Evolutionary conservation across 2,329 filamentous ascomycete species (phyloP), one percentile per base, ranked within the genome.

Genomic region (Podosphaera fusca): DNA sequence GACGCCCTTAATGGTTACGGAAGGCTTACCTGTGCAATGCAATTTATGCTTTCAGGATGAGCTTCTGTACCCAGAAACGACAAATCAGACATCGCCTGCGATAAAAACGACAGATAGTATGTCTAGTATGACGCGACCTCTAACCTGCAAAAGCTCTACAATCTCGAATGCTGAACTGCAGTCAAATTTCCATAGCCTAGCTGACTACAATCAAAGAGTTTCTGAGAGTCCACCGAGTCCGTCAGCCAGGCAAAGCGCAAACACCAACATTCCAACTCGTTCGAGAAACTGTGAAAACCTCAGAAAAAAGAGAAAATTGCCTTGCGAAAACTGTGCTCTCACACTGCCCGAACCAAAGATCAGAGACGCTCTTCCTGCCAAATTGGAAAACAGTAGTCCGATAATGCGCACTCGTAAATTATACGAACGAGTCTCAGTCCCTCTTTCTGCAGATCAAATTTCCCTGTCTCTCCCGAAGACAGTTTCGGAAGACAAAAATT

Each of bases 1-100:
- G 54, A 84, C 80, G 52, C 80, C 80, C 55, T 69, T 84, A 58
- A 82, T 84, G 77, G 80, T 83, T 64, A 84, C 81, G 40, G 80
- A 84, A 67, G 80, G 79, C 54, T 69, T 82, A 12, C 77, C 79
- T 1, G 76, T 79, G 10, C 73, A 76, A 53, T 84, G 81, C 64
- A 71, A 72, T 58, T 71, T 74, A 63, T 84, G 81, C 65, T 77
- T 73, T 64, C 76, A 81, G 60, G 71, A 72, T 49, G 67, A 70
- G 33, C 61, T 64, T 52, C 34, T 59, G n/a, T 60, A 58, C 45
- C 58, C 55, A 40, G 60, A 61, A 38, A 57, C 64, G 59, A 62
- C 62, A 3, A 66, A 64, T 46, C 61, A 60, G 5, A 63, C 64
- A 51, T 62, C 63, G 21, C 59, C 59, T 57, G 63, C 64, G 46